A percentile compares a stretch with the other conserved stretches of the same genome.
phyloP scores from a whole-genome alignment of 192 early-diverging fungal genomes.

The Phlyctochytrium bullatum region DNA sequence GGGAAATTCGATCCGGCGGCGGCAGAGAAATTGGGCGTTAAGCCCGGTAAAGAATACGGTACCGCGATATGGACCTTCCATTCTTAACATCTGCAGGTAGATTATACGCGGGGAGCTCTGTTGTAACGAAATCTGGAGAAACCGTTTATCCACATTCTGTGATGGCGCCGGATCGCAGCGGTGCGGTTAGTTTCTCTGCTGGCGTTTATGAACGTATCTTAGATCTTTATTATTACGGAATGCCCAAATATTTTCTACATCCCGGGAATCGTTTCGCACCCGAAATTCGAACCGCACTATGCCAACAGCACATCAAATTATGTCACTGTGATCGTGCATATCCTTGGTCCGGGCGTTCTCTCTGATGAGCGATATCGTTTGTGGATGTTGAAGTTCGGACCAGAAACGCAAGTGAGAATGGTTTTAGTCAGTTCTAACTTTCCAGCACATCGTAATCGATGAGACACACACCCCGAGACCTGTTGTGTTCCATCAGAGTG shows the following conservation, averaged over 20 bases:
- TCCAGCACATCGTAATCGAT: slow-evolving; percentile 2
- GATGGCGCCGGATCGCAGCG: slow-evolving; percentile 53
- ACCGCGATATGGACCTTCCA: background rate
- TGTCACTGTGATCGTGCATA: slow-evolving; percentile 63
- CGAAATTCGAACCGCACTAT: background rate
- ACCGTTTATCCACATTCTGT: slow-evolving; percentile 70
- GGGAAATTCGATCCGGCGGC: slow-evolving; percentile 77
- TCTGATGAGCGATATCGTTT: slow-evolving; percentile 58
- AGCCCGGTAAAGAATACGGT: slow-evolving; percentile 56
- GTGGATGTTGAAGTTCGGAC: slow-evolving; percentile 51
- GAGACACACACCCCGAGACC: background rate
- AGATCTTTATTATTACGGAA: slow-evolving; percentile 33
- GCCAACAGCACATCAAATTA: background rate
- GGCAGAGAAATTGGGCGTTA: slow-evolving; percentile 66
- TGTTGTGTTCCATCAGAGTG: slow-evolving; percentile 19
- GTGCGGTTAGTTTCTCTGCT: slow-evolving; percentile 12
- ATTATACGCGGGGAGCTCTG: slow-evolving; percentile 61
- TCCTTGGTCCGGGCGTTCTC: slow-evolving; percentile 61
- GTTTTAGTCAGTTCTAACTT: background rate
- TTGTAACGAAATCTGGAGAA: slow-evolving; percentile 56
- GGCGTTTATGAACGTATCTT: background rate
- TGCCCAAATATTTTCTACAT: slow-evolving; percentile 30
- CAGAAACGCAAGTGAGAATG: background rate
- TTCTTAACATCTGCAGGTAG: slow-evolving; percentile 33
- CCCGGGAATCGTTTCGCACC: background rate